phyloP scores from a whole-genome alignment of 1,284 basidiomycete genomes.

The Phaffia rhodozyma region DNA sequence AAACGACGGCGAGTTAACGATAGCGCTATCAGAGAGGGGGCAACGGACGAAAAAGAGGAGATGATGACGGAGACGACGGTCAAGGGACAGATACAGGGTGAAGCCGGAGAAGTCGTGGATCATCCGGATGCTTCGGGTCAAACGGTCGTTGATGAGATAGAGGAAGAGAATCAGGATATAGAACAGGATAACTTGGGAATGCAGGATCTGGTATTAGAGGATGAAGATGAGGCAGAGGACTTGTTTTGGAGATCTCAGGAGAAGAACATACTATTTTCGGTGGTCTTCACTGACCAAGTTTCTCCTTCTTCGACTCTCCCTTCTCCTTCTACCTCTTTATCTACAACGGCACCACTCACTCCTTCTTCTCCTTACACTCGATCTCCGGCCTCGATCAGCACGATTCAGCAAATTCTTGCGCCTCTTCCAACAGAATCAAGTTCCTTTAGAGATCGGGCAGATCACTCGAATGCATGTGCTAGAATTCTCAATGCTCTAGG shows the following conservation, averaged over 20 bases:
- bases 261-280: background rate
- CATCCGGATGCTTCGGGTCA: background rate
- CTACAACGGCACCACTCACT: background rate
- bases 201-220: background rate
- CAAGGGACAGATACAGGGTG: background rate
- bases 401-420: slow-evolving; percentile 3
- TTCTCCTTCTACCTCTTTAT: background rate
- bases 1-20: background rate
- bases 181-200: background rate
- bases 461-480: background rate
- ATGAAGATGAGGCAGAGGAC: slow-evolving; percentile 7
- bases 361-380: background rate
- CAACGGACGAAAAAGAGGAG: background rate
- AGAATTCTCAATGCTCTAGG: background rate
- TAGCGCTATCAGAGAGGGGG: background rate
- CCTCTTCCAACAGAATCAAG: background rate
- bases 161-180: background rate
- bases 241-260: background rate
- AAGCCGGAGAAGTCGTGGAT: background rate
- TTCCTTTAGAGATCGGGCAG: background rate
- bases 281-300: background rate
- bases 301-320: background rate
- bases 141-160: background rate
- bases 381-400: too few species aligned
- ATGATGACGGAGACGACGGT: background rate